phyloP scores from a whole-genome alignment of 2,329 filamentous ascomycete genomes.

The Chaetomiaceae sp. region DNA sequence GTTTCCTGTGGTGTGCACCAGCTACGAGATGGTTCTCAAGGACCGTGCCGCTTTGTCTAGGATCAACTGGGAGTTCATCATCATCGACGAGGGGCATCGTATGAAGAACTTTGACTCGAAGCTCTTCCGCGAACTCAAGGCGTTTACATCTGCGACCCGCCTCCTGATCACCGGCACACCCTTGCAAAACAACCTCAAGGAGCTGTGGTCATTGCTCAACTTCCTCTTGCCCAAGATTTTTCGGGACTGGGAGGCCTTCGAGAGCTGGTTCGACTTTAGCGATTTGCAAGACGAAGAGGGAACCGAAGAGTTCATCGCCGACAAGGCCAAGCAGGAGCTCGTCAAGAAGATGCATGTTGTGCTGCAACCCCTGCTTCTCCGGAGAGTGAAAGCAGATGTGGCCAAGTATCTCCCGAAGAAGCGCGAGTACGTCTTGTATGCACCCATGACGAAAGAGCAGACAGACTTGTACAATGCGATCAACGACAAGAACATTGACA shows the following conservation, averaged over 20 bases:
- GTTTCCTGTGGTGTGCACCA: conserved; percentile 91
- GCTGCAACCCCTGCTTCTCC: conserved; percentile 81
- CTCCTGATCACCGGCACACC: conserved; percentile 93
- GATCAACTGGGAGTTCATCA: conserved; percentile 95
- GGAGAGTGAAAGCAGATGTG: conserved; percentile 89
- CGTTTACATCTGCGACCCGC: conserved; percentile 84
- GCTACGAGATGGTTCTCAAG: conserved; percentile 92
- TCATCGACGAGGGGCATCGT: conserved; percentile 95
- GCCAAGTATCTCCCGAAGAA: conserved; percentile 91
- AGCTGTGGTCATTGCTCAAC: conserved; percentile 91
- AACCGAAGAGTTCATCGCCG: conserved; percentile 72
- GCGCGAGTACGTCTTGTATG: conserved; percentile 91
- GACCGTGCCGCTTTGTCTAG: conserved; percentile 76
- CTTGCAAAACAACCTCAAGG: conserved; percentile 89
- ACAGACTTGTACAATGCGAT: conserved; percentile 77
- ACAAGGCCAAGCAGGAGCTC: conserved; percentile 71
- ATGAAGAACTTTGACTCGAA: conserved; percentile 96
- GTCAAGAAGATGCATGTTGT: conserved; percentile 90
- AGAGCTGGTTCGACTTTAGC: conserved; percentile 96
- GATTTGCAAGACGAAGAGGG: conserved; percentile 79
- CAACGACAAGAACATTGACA: conserved; percentile 53
- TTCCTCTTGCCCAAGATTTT: conserved; percentile 92
- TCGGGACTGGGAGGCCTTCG: conserved; percentile 86
- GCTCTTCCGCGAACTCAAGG: conserved; percentile 80
- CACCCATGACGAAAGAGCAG: conserved; percentile 85